Conservation (phyloP, 192 early-diverging fungal genomes). For the Backusella westeae region DNA sequence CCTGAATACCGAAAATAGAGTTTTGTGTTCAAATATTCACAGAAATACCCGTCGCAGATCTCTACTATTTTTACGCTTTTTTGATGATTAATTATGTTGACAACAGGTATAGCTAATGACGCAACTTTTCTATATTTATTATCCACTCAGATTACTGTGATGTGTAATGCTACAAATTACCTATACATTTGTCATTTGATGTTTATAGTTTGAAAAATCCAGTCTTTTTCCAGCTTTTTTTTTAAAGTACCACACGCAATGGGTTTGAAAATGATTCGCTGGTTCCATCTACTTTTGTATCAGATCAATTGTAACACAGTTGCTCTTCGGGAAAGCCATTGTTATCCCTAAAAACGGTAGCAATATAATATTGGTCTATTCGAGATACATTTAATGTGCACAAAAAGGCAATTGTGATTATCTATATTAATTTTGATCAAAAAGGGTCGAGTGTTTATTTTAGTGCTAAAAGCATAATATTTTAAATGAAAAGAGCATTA, state of each 20-base stretch:
- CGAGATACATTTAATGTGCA: too few species aligned
- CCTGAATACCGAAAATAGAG: neutral
- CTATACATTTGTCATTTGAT: too few species aligned
- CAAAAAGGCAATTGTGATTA: too few species aligned
- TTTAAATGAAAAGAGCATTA: too few species aligned
- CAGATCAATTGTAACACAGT: neutral
- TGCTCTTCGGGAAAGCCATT: neutral
- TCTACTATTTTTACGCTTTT: neutral
- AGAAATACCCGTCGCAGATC: neutral
- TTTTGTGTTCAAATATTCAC: neutral
- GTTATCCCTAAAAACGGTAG: neutral
- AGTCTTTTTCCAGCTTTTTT: neutral
- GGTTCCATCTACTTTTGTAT: neutral
- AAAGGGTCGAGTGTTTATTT: too few species aligned
- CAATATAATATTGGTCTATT: neutral
- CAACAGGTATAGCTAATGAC: neutral
- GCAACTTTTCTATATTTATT: neutral
- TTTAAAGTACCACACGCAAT: neutral
- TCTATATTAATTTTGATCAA: too few species aligned
- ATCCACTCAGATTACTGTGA: too few species aligned
- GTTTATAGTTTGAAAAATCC: neutral
- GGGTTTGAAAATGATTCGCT: neutral
- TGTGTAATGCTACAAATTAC: too few species aligned
- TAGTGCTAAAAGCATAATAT: too few species aligned
- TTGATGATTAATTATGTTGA: neutral